A percentile compares a stretch with the other conserved stretches of the same genome.
Conservation (phyloP, 305 asterid genomes). For the Solanum aculeatissimum region DNA sequence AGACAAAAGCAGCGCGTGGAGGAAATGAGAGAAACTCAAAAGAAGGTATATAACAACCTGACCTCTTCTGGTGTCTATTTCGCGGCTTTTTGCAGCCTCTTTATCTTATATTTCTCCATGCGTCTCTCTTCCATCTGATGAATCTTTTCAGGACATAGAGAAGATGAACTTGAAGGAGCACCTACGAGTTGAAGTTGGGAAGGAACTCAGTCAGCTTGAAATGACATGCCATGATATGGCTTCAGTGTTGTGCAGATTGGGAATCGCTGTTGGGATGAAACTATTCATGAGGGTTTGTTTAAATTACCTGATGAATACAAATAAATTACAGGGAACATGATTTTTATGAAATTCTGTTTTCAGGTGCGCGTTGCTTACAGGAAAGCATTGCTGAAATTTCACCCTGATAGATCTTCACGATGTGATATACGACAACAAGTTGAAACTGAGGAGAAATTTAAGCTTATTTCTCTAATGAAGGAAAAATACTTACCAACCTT, state of each 20-base stretch:
- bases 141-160: slow-evolving; percentile 54
- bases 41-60: slow-evolving; percentile 40
- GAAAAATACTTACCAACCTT: slow-evolving; percentile 34
- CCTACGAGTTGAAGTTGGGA: slow-evolving; percentile 53
- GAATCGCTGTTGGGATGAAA: slow-evolving; percentile 41
- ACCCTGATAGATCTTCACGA: slow-evolving; percentile 72
- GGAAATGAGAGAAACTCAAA: slow-evolving; percentile 65
- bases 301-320: too few species aligned
- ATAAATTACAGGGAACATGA: slow-evolving; percentile 2
- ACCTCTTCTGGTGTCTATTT: not conserved
- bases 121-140: not conserved
- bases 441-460: slow-evolving; percentile 95
- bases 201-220: slow-evolving; percentile 53
- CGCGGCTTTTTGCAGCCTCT: not conserved
- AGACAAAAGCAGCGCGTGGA: slow-evolving; percentile 78
- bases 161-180: slow-evolving; percentile 69
- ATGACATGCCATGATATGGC: slow-evolving; percentile 51
- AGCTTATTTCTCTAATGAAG: slow-evolving; percentile 72
- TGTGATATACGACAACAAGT: slow-evolving; percentile 52
- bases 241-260: slow-evolving; percentile 52
- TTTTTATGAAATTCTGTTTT: not conserved
- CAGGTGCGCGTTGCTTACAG: slow-evolving; percentile 83
- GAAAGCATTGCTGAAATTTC: slow-evolving; percentile 64
- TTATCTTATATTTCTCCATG: not conserved
- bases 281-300: slow-evolving; percentile 48